Percentiles rank a stretch among this genome's conserved stretches.
Conservation (phyloP, 345 rosid species). For the Arabidopsis thaliana region DNA sequence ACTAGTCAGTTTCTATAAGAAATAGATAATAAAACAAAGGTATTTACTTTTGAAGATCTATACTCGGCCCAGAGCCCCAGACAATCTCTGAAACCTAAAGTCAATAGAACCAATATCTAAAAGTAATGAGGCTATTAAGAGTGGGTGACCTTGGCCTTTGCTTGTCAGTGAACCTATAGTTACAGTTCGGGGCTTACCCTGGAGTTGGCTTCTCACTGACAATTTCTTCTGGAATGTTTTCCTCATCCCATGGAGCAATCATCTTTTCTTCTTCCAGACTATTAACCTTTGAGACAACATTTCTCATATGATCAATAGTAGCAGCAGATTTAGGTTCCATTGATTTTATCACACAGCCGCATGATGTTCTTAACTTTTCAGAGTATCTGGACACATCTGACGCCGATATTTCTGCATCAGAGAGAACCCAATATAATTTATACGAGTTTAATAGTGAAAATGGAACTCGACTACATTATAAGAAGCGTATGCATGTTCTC, state of each 20-base stretch:
- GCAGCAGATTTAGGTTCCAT: conserved; percentile 81
- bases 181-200: conserved; percentile 59
- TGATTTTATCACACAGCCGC: conserved; percentile 82
- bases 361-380: conserved; percentile 69
- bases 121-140: conserved; percentile 19
- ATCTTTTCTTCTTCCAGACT: conserved; percentile 61
- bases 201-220: conserved; percentile 68
- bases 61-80: background rate
- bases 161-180: conserved; percentile 26
- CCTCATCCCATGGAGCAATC: conserved; percentile 87
- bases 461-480: conserved; percentile 31
- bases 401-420: conserved; percentile 69
- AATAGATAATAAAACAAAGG: conserved; percentile 1
- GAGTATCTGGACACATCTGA: conserved; percentile 78
- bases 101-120: conserved; percentile 25
- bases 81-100: conserved; percentile 13
- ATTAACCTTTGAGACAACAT: conserved; percentile 58
- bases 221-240: conserved; percentile 84
- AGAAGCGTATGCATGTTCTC: conserved; percentile 49
- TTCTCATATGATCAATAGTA: conserved; percentile 64
- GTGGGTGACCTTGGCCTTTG: conserved; percentile 1
- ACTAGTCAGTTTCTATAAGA: conserved; percentile 24
- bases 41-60: background rate
- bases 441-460: conserved; percentile 6
- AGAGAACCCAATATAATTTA: conserved; percentile 22